Evolutionary conservation across 2,329 filamentous ascomycete species (phyloP).

Genomic region (Knoxdaviesia proteae): DNA sequence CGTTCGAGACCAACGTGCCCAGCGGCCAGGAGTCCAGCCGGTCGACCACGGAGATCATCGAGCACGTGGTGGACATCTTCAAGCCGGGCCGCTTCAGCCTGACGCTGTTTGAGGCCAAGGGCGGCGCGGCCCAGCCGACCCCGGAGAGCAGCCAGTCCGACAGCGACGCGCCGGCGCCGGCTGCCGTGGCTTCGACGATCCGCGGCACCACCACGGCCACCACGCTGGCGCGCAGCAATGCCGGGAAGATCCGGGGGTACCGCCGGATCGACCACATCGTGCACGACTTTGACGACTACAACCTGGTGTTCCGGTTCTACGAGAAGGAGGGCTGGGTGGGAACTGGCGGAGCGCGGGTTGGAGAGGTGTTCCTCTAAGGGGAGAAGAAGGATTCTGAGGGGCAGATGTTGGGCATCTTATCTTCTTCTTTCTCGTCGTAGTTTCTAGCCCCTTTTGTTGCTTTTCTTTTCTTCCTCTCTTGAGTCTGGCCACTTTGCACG

Average conservation of each 20-base stretch:
- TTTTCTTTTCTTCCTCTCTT: too few species aligned
- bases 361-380: conserved; percentile 16
- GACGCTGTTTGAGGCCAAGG: conserved; percentile 85
- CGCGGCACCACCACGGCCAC: conserved; percentile 18
- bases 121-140: conserved; percentile 9
- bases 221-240: conserved; percentile 16
- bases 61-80: conserved; percentile 91
- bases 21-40: conserved; percentile 60
- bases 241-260: conserved; percentile 55
- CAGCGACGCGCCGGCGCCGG: not conserved
- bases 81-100: conserved; percentile 95
- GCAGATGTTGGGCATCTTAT: too few species aligned
- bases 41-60: conserved; percentile 73
- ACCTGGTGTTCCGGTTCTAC: conserved; percentile 91
- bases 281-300: conserved; percentile 92
- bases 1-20: conserved; percentile 95
- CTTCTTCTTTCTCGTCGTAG: too few species aligned
- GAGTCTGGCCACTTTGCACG: too few species aligned
- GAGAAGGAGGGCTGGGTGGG: conserved; percentile 64
- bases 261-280: conserved; percentile 82
- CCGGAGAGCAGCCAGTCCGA: conserved; percentile 1
- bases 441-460: too few species aligned
- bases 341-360: conserved; percentile 29
- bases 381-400: not conserved
- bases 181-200: conserved; percentile 10